These are phyloP conservation scores for Carpinus fangiana DNA, from an alignment of 306 rosid species.

Conservation along the genomic window DNA sequence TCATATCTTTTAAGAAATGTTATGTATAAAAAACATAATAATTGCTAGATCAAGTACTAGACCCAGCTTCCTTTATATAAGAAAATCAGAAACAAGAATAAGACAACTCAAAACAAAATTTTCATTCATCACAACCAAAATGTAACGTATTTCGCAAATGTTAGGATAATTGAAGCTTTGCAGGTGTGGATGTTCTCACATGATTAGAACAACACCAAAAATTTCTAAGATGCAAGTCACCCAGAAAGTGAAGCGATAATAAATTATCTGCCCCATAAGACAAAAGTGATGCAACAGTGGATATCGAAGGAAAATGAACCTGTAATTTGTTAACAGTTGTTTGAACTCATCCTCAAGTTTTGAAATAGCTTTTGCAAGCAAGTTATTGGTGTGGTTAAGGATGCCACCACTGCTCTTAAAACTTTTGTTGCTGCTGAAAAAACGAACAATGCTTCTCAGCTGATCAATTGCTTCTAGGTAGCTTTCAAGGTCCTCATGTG, in stretches of 20 bases:
- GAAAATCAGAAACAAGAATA: no score
- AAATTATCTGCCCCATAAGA: background rate
- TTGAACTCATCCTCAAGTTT: constrained; percentile 94
- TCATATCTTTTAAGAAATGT: background rate
- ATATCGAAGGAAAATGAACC: constrained; percentile 44
- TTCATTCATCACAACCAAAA: background rate
- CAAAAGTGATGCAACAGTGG: constrained; percentile 6
- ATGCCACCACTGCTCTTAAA: constrained; percentile 61
- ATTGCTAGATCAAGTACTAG: background rate
- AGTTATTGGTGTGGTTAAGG: constrained; percentile 65
- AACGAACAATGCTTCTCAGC: constrained; percentile 53
- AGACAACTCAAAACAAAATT: background rate
- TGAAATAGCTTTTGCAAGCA: constrained; percentile 85
- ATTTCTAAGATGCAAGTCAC: background rate
- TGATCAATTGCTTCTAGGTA: constrained; percentile 86
- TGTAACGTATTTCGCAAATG: background rate
- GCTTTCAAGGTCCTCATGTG: constrained; percentile 95
- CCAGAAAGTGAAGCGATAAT: background rate
- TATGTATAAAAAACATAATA: background rate
- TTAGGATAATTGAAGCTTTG: background rate
- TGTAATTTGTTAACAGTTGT: constrained; percentile 77
- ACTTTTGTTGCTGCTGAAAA: constrained; percentile 64
- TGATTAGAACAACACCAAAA: background rate
- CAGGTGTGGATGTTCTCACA: background rate
- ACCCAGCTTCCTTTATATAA: background rate